These are phyloP conservation scores for Sanghuangporus sanghuang DNA, from an alignment of 1,284 basidiomycete genomes.

Conservation along the genomic window DNA sequence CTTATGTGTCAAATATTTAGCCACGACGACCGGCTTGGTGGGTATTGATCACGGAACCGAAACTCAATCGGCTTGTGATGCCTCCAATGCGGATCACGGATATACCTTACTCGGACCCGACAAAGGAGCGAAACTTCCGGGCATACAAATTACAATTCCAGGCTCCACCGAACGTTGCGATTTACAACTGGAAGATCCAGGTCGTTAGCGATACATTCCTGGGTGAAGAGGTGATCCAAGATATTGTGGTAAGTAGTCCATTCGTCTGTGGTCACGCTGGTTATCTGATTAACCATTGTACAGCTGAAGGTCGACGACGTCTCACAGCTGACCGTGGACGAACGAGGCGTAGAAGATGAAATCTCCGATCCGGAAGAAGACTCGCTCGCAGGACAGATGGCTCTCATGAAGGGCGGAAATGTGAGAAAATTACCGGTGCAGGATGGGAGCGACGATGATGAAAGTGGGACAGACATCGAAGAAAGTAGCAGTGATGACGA, in stretches of 20 bases:
- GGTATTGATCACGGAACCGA: slow-evolving; percentile 89
- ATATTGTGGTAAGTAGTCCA: slow-evolving; percentile 58
- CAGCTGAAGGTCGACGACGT: slow-evolving; percentile 83
- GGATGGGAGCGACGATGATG: slow-evolving; percentile 37
- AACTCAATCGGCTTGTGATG: slow-evolving; percentile 85
- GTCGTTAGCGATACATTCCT: slow-evolving; percentile 86
- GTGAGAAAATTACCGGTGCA: slow-evolving; percentile 61
- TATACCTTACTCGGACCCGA: slow-evolving; percentile 62
- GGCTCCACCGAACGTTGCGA: slow-evolving; percentile 79
- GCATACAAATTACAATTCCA: slow-evolving; percentile 93
- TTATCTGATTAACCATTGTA: not conserved
- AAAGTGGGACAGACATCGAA: slow-evolving; percentile 40
- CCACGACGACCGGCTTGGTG: slow-evolving; percentile 87
- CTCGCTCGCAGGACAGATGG: slow-evolving; percentile 96
- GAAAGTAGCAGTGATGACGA: slow-evolving; percentile 42
- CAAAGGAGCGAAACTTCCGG: slow-evolving; percentile 64
- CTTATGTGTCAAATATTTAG: slow-evolving; percentile 32
- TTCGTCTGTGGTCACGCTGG: not conserved
- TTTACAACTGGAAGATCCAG: slow-evolving; percentile 88
- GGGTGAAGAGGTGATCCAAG: slow-evolving; percentile 71
- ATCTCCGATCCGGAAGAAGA: slow-evolving; percentile 97
- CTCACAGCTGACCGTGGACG: slow-evolving; percentile 51
- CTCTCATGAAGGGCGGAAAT: slow-evolving; percentile 86
- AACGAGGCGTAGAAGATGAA: slow-evolving; percentile 74
- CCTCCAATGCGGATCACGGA: slow-evolving; percentile 84